Conservation (phyloP, 1,139 yeast genomes). For the Candida frijolesensis region DNA sequence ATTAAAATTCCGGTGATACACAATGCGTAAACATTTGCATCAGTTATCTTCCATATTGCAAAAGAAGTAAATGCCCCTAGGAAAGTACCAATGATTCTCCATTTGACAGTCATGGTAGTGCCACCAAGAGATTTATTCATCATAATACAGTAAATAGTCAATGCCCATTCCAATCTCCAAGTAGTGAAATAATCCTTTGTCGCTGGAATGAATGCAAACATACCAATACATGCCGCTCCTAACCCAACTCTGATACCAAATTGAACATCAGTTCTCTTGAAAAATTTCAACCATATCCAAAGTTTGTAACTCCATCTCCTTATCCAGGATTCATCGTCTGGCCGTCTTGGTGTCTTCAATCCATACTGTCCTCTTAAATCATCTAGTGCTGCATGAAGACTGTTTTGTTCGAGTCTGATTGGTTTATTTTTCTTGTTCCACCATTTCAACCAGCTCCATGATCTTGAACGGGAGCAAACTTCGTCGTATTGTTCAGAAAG, state of each 20-base stretch:
- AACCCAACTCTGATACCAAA: slow-evolving; percentile 80
- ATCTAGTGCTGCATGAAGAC: slow-evolving; percentile 40
- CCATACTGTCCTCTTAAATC: slow-evolving; percentile 36
- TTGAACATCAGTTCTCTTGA: slow-evolving; percentile 67
- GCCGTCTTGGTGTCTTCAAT: slow-evolving; percentile 3
- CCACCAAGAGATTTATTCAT: slow-evolving; percentile 91
- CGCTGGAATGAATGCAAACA: slow-evolving; percentile 65
- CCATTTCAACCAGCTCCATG: slow-evolving; percentile 57
- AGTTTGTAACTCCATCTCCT: slow-evolving; percentile 21
- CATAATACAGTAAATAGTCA: slow-evolving; percentile 77
- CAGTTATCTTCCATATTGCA: slow-evolving; percentile 56
- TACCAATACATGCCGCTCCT: slow-evolving; percentile 69
- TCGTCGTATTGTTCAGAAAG: slow-evolving; percentile 47
- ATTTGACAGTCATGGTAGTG: slow-evolving; percentile 75
- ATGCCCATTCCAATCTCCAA: slow-evolving; percentile 87
- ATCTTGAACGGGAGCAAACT: slow-evolving; percentile 23
- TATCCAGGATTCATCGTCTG: slow-evolving; percentile 9
- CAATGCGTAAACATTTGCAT: slow-evolving; percentile 58
- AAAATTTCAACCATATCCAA: slow-evolving; percentile 36
- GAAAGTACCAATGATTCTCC: slow-evolving; percentile 76
- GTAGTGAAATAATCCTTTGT: slow-evolving; percentile 56
- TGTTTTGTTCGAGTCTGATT: slow-evolving; percentile 10
- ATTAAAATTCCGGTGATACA: slow-evolving; percentile 61
- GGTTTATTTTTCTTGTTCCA: slow-evolving; percentile 34
- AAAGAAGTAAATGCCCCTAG: slow-evolving; percentile 69